These are phyloP conservation scores for Mikania micrantha DNA, from an alignment of 129 eudicot genomes.

Conservation along the genomic window DNA sequence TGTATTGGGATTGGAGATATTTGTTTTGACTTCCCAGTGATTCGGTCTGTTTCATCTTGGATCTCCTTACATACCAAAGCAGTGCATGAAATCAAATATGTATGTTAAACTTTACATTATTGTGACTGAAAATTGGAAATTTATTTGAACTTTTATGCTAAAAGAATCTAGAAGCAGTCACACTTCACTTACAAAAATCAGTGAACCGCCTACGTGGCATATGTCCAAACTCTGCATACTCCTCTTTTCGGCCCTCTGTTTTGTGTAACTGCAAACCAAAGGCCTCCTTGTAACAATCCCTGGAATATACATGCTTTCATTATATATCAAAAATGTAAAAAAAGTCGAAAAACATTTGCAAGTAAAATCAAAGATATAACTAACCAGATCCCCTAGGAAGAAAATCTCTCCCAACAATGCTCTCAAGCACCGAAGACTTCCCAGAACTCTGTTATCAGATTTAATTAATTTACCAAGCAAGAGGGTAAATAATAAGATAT, in stretches of 20 bases:
- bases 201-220: slow-evolving; percentile 63
- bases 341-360: neutral
- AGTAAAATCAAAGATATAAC: slow-evolving; percentile 7
- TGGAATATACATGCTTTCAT: too few relatives aligned
- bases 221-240: slow-evolving; percentile 85
- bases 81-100: slow-evolving; percentile 13
- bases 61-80: slow-evolving; percentile 92
- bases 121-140: slow-evolving; percentile 1
- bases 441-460: slow-evolving; percentile 45
- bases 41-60: slow-evolving; percentile 91
- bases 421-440: slow-evolving; percentile 62
- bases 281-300: slow-evolving; percentile 95
- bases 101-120: neutral
- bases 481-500: neutral
- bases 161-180: neutral
- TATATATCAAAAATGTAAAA: too few relatives aligned
- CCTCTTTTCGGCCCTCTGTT: slow-evolving; percentile 63
- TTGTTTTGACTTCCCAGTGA: slow-evolving; percentile 83
- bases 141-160: neutral
- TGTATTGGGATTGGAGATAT: slow-evolving; percentile 97
- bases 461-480: neutral
- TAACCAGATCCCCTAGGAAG: slow-evolving; percentile 56
- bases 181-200: slow-evolving; percentile 60
- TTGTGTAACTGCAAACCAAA: slow-evolving; percentile 82
- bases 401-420: slow-evolving; percentile 49